Evolutionary conservation across 768 basidiomycete species (phyloP), one percentile per base, ranked within the genome.

Genomic region (Grammothele lineata): DNA sequence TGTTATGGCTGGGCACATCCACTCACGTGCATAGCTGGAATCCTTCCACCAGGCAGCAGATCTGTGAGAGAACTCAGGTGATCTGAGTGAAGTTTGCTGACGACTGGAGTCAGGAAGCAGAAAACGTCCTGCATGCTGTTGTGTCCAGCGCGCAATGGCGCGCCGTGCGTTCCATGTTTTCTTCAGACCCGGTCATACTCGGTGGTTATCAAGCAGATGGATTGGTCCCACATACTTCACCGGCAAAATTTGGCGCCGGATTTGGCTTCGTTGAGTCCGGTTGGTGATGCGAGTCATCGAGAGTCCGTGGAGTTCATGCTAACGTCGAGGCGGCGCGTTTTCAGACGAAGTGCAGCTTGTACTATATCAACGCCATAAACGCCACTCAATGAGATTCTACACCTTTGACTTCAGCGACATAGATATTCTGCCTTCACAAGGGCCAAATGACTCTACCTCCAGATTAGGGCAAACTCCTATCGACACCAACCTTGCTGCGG

Each of bases 351-450:
- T 32, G 3, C 42, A 45, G 9, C 1, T 44, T 21, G 38, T 53
- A 8, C 6, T 62, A 56, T 87, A 84, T 58, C 61, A 64, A 37
- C 74, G 78, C 11, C 83, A 85, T 32, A 60, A 70, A n/a, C 63
- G 69, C 15, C 62, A 66, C 5, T 77, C 80, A 4, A 66, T 87
- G 48, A 75, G 85, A n/a, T 87, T 84, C 53, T 83, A 89, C 55
- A 65, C 78, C 0, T 61, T 85, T 18, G 68, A 73, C 40, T 61
- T 66, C 4, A 57, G 11, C 60, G 57, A 55, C 34, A 47, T 57
- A 5, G 53, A 57, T 33, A 55, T 57, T 3, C 65, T 32, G 52
- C 65, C 56, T 25, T 63, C 19, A 11, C 60, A 35, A 37, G 27
- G 45, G 15, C 19, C 41, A 19, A 12, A n/a, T n/a, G 19, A 22